phyloP scores from a whole-genome alignment of 2,329 filamentous ascomycete species.

The Diplodia scrobiculata region DNA sequence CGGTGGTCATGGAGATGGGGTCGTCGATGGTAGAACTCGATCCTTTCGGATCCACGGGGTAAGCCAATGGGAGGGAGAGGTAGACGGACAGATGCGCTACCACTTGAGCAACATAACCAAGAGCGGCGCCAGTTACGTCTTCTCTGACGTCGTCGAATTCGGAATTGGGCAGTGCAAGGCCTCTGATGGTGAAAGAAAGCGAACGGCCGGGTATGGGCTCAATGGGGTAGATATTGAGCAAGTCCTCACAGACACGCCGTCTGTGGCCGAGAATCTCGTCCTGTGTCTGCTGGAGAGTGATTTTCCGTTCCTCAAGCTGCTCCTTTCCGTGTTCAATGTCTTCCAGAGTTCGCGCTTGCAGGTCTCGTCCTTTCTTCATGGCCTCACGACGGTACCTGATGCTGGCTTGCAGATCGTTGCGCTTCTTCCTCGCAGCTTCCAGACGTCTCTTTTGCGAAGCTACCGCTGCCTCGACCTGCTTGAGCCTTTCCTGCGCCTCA shows the following conservation, averaged over 20 bases:
- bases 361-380: conserved; percentile 64
- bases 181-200: conserved; percentile 81
- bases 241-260: conserved; percentile 81
- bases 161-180: conserved; percentile 77
- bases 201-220: conserved; percentile 64
- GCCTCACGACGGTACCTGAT: conserved; percentile 66
- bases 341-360: conserved; percentile 60
- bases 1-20: conserved; percentile 59
- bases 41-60: conserved; percentile 71
- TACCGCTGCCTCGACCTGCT: conserved; percentile 56
- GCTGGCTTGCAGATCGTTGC: conserved; percentile 68
- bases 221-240: conserved; percentile 79
- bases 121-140: conserved; percentile 74
- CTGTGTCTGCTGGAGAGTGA: conserved; percentile 59
- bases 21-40: conserved; percentile 77
- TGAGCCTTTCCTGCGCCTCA: conserved; percentile 50
- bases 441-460: conserved; percentile 67
- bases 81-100: conserved; percentile 79
- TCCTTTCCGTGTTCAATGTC: conserved; percentile 61
- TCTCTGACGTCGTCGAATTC: conserved; percentile 70
- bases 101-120: conserved; percentile 78
- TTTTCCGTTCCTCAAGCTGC: conserved; percentile 54
- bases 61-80: conserved; percentile 75
- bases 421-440: conserved; percentile 61
- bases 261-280: conserved; percentile 81